A percentile compares a stretch with the other conserved stretches of the same genome.
phyloP scores from a whole-genome alignment of 495 filamentous ascomycete species.

The Barbatosphaeria neglecta region DNA sequence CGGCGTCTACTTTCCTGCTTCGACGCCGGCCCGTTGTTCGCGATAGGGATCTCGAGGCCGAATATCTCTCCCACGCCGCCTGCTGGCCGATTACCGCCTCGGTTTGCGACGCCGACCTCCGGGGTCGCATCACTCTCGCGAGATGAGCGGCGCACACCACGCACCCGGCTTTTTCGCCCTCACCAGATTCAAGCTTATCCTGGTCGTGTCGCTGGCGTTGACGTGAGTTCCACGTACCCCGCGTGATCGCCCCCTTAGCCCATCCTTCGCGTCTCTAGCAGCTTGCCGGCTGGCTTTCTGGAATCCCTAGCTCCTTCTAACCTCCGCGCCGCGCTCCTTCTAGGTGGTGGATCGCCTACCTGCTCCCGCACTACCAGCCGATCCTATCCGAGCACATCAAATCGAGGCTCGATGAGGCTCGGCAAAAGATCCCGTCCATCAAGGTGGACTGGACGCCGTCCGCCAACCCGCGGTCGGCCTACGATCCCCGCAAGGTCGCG shows the following conservation, averaged over 20 bases:
- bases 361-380: constrained; percentile 28
- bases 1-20: too few relatives aligned
- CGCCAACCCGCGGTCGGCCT: constrained; percentile 21
- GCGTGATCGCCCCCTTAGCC: too few relatives aligned
- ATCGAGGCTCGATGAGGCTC: constrained; percentile 21
- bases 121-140: too few relatives aligned
- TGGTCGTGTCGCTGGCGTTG: constrained; percentile 14
- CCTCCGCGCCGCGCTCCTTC: too few relatives aligned
- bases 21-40: too few relatives aligned
- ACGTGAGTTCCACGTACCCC: constrained; percentile 11
- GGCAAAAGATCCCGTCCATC: constrained; percentile 25
- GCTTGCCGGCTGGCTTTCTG: background rate
- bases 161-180: constrained; percentile 9
- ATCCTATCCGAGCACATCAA: constrained; percentile 19
- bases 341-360: constrained; percentile 30
- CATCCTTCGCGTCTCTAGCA: too few relatives aligned
- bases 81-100: too few relatives aligned
- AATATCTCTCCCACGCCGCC: too few relatives aligned
- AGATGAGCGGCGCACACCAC: background rate
- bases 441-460: constrained; percentile 25
- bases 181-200: constrained; percentile 13
- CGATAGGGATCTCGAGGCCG: too few relatives aligned
- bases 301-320: background rate
- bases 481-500: constrained; percentile 36
- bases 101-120: too few relatives aligned